Percentiles rank a stretch among this genome's conserved stretches.
Evolutionary conservation across 306 rosid species (phyloP).

Genomic region (Cicer bijugum): DNA sequence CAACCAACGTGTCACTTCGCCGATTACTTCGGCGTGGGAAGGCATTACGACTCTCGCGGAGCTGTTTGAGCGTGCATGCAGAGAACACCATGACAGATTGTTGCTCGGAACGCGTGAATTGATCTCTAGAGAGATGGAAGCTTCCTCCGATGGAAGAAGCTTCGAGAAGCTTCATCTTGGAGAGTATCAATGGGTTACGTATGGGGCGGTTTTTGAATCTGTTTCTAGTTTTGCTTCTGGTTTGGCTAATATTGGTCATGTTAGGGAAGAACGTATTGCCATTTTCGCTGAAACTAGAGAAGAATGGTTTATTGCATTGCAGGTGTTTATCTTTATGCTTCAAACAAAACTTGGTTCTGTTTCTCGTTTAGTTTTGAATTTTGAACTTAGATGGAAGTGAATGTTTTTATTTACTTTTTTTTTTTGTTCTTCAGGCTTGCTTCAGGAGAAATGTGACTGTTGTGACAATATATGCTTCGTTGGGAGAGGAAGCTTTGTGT

Average conservation of each 20-base stretch:
- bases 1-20: conserved; percentile 56
- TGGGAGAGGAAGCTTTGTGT: conserved; percentile 94
- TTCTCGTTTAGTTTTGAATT: neutral
- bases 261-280: conserved; percentile 73
- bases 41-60: conserved; percentile 81
- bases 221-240: conserved; percentile 81
- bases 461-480: conserved; percentile 89
- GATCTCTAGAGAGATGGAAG: conserved; percentile 66
- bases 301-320: conserved; percentile 92
- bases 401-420: neutral
- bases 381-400: neutral
- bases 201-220: conserved; percentile 64
- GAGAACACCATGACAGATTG: conserved; percentile 47
- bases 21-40: conserved; percentile 70
- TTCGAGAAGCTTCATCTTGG: conserved; percentile 91
- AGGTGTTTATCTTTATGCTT: conserved; percentile 59
- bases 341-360: neutral
- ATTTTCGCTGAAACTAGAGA: conserved; percentile 91
- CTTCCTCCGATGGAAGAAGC: conserved; percentile 62
- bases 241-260: conserved; percentile 68
- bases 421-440: conserved; percentile 65
- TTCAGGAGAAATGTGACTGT: conserved; percentile 91
- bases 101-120: conserved; percentile 83
- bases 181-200: conserved; percentile 83
- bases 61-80: conserved; percentile 77